A percentile compares a stretch with the other conserved stretches of the same genome.
Conservation (phyloP, 257 asterid species). For the Henckelia pumila region DNA sequence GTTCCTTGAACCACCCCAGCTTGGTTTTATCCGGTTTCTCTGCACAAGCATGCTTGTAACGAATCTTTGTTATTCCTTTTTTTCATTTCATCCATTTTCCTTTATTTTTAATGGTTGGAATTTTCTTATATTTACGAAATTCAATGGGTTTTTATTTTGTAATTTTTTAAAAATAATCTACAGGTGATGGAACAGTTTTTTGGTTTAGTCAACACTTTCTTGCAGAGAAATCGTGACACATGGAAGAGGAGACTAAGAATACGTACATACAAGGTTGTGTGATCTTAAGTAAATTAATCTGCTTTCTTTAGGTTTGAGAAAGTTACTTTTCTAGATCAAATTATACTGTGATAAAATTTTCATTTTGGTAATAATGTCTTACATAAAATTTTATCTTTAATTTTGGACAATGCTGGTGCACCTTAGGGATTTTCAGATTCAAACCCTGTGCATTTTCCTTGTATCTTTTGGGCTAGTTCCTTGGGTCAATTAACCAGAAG, state of each 20-base stretch:
- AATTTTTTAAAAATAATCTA: slow-evolving; percentile 28
- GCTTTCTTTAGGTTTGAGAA: slow-evolving; percentile 16
- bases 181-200: slow-evolving; percentile 99
- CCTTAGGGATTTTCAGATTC: too few relatives aligned
- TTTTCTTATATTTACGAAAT: slow-evolving; percentile 7
- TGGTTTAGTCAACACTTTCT: slow-evolving; percentile 87
- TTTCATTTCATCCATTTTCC: slow-evolving; percentile 7
- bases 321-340: slow-evolving; percentile 4
- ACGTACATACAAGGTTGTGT: slow-evolving; percentile 88
- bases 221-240: slow-evolving; percentile 86
- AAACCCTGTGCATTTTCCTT: too few relatives aligned
- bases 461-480: too few relatives aligned
- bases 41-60: slow-evolving; percentile 7
- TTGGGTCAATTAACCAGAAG: too few relatives aligned
- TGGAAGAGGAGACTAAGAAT: slow-evolving; percentile 83
- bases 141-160: slow-evolving; percentile 13
- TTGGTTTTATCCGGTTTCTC: slow-evolving; percentile 16
- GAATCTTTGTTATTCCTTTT: slow-evolving; percentile 11
- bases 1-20: slow-evolving; percentile 14
- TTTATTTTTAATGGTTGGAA: not conserved
- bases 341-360: too few relatives aligned
- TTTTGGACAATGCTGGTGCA: too few relatives aligned
- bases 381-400: too few relatives aligned
- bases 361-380: too few relatives aligned
- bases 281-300: slow-evolving; percentile 22